A percentile compares a stretch with the other conserved stretches of the same genome.
phyloP scores from a whole-genome alignment of 2,329 filamentous ascomycete species.

The Emmonsia crescens region DNA sequence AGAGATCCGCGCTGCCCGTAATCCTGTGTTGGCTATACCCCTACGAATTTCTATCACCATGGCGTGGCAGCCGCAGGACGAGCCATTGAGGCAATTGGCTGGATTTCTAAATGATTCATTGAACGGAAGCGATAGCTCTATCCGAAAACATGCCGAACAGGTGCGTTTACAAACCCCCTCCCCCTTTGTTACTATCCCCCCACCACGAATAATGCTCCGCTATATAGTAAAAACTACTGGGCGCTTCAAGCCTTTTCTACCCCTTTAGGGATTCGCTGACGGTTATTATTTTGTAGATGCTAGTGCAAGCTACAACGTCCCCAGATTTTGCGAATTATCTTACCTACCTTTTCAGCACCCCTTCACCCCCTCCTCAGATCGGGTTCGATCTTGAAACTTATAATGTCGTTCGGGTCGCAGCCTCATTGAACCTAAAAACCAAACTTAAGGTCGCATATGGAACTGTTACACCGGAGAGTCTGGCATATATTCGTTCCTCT shows the following conservation, averaged over 20 bases:
- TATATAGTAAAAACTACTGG: not conserved
- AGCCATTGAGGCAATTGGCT: slow-evolving; percentile 80
- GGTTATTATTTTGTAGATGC: slow-evolving; percentile 54
- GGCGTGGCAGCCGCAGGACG: slow-evolving; percentile 85
- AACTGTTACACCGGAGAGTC: slow-evolving; percentile 60
- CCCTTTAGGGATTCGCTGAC: not conserved
- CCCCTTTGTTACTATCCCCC: not conserved
- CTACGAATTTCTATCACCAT: slow-evolving; percentile 39
- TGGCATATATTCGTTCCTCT: slow-evolving; percentile 67
- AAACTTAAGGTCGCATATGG: slow-evolving; percentile 69
- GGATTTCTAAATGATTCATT: slow-evolving; percentile 85
- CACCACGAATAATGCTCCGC: not conserved
- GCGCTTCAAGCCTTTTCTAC: not conserved
- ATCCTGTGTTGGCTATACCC: not conserved
- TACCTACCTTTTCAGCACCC: slow-evolving; percentile 73
- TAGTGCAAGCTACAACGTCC: slow-evolving; percentile 73
- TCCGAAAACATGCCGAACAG: slow-evolving; percentile 80
- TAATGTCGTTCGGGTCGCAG: slow-evolving; percentile 69
- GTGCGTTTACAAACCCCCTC: slow-evolving; percentile 44
- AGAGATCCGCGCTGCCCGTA: not conserved
- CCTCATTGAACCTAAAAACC: slow-evolving; percentile 93
- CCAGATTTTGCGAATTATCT: slow-evolving; percentile 98
- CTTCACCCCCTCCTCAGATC: slow-evolving; percentile 45
- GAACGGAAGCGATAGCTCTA: slow-evolving; percentile 65
- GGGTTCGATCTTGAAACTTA: slow-evolving; percentile 53